Conservation (phyloP, 2,329 filamentous ascomycete species). For the Fusarium coicis region DNA sequence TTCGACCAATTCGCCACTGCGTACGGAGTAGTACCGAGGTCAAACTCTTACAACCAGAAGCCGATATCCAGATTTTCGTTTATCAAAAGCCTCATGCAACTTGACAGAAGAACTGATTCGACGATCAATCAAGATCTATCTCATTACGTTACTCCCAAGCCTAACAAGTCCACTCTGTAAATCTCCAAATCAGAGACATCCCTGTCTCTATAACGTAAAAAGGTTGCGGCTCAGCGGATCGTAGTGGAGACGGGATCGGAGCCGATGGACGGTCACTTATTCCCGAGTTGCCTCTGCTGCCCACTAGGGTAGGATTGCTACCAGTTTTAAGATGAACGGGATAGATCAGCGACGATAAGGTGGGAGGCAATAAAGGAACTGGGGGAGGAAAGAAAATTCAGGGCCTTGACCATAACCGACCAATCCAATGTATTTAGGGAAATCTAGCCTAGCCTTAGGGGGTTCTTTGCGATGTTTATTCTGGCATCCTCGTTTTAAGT, state of each 20-base stretch:
- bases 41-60: accelerated
- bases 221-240: constrained; percentile 17
- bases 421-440: too few relatives aligned
- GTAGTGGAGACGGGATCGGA: neutral
- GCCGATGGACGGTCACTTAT: neutral
- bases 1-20: neutral
- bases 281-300: neutral
- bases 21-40: neutral
- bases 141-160: constrained; percentile 8
- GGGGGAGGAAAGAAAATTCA: too few relatives aligned
- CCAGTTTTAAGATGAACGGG: neutral
- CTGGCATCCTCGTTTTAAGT: too few relatives aligned
- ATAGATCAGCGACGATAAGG: neutral
- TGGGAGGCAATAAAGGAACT: too few relatives aligned
- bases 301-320: neutral
- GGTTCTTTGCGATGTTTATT: too few relatives aligned
- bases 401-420: too few relatives aligned
- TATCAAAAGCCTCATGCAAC: neutral
- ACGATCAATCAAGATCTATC: neutral
- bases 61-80: neutral
- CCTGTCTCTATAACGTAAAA: constrained; percentile 29
- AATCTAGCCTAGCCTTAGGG: too few relatives aligned
- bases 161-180: neutral
- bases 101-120: neutral
- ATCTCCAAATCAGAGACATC: neutral